Evolutionary conservation across 371 early-diverging fungal genomes (phyloP).

Genomic region (Dinochytrium kinnereticum): DNA sequence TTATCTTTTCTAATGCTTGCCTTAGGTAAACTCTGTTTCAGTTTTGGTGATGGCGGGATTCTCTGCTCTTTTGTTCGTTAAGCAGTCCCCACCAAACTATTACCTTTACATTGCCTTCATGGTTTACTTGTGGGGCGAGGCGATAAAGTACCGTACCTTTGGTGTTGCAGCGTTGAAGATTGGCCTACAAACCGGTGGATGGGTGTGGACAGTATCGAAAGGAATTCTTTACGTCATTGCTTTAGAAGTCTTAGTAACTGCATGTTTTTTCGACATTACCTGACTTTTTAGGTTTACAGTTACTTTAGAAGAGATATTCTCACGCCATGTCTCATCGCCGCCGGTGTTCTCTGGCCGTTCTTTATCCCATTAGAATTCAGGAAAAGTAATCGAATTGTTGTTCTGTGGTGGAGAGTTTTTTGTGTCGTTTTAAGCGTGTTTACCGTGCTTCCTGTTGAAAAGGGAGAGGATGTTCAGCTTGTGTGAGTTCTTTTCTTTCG

Average conservation of each 20-base stretch:
- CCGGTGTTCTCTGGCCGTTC: conserved; percentile 66
- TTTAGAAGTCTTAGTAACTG: conserved; percentile 78
- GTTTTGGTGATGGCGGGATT: conserved; percentile 50
- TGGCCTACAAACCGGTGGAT: conserved; percentile 12
- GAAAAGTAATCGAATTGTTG: conserved; percentile 48
- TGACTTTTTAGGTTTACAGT: conserved; percentile 69
- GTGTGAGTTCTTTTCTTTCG: conserved; percentile 61
- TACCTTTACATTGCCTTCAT: conserved; percentile 87
- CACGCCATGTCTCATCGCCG: conserved; percentile 35
- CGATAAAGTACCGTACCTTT: conserved; percentile 55
- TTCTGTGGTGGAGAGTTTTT: conserved; percentile 66
- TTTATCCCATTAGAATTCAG: conserved; percentile 60
- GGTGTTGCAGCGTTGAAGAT: conserved; percentile 26
- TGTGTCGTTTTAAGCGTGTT: conserved; percentile 81
- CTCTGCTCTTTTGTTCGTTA: conserved; percentile 61
- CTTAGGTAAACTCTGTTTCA: conserved; percentile 33
- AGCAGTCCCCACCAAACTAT: conserved; percentile 81
- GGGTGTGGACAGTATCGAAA: conserved; percentile 27
- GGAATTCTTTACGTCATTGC: conserved; percentile 54
- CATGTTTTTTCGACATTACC: background rate
- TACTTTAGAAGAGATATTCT: conserved; percentile 76
- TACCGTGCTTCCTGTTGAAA: conserved; percentile 86
- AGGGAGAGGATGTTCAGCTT: conserved; percentile 71
- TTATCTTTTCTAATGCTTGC: too few species aligned
- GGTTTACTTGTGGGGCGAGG: conserved; percentile 81